Evolutionary conservation across 164 flowering plant genomes (phyloP).

Genomic region (Magnolia changhungtana): DNA sequence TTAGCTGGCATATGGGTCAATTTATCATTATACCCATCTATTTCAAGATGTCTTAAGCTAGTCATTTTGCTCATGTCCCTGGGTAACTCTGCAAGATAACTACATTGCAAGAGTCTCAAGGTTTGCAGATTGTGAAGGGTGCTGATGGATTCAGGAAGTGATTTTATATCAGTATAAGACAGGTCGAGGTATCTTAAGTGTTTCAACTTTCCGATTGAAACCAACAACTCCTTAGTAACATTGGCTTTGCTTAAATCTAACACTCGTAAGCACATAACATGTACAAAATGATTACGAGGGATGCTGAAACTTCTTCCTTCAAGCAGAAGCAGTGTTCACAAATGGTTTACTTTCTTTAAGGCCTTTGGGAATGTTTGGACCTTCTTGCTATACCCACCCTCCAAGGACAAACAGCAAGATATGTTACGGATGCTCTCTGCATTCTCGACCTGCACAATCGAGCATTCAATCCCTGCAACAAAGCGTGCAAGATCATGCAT

Average conservation of each 20-base stretch:
- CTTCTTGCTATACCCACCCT: background rate
- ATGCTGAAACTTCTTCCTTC: background rate
- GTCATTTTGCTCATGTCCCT: background rate
- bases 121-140: background rate
- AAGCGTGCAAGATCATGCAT: conserved; percentile 12
- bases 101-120: too few relatives aligned
- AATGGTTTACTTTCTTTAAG: background rate
- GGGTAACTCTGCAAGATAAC: background rate
- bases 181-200: conserved; percentile 4
- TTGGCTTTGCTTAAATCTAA: background rate
- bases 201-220: background rate
- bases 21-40: background rate
- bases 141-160: background rate
- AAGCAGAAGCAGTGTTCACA: background rate
- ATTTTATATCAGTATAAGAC: background rate
- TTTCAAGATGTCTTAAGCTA: conserved; percentile 3
- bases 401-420: background rate
- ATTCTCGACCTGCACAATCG: background rate
- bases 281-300: background rate
- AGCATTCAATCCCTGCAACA: background rate
- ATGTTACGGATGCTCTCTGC: background rate
- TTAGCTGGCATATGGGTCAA: background rate
- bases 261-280: background rate
- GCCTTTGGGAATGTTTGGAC: too few relatives aligned
- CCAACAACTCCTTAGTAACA: background rate